Percentiles rank a stretch among this genome's conserved stretches.
phyloP scores from a whole-genome alignment of 352 stramenopile genomes.

The Albugo laibachii region DNA sequence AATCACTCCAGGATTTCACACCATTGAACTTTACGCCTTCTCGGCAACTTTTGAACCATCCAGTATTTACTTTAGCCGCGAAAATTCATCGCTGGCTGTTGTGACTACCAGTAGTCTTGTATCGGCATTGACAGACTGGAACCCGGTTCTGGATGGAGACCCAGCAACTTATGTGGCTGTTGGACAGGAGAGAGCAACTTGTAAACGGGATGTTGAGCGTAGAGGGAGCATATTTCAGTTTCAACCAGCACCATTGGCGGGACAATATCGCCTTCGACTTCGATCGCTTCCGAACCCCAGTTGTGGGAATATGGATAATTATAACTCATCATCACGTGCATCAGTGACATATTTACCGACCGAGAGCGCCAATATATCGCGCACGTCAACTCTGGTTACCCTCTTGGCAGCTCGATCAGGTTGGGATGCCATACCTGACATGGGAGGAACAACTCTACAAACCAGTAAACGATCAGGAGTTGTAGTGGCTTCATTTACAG shows the following conservation, averaged over 20 bases:
- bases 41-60: constrained; percentile 21
- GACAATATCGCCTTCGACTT: constrained; percentile 19
- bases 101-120: constrained; percentile 4
- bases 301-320: constrained; percentile 10
- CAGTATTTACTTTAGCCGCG: constrained; percentile 27
- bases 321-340: constrained; percentile 24
- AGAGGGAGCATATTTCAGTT: constrained; percentile 22
- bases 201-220: constrained; percentile 17
- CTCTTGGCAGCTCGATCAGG: constrained; percentile 12
- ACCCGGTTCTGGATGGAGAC: constrained; percentile 13
- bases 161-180: constrained; percentile 9
- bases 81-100: constrained; percentile 9
- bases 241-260: constrained; percentile 15
- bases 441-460: constrained; percentile 7
- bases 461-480: constrained; percentile 10
- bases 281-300: constrained; percentile 14
- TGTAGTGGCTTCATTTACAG: constrained; percentile 22
- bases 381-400: constrained; percentile 11
- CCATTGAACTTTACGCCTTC: constrained; percentile 25
- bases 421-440: constrained; percentile 16
- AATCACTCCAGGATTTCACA: constrained; percentile 16
- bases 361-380: constrained; percentile 4
- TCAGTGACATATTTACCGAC: constrained; percentile 21
- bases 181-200: constrained; percentile 7
- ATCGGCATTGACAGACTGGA: no score